These are phyloP conservation scores for Chaetothyriales sp. DNA, from an alignment of 2,329 filamentous ascomycete species.

Conservation along the genomic window DNA sequence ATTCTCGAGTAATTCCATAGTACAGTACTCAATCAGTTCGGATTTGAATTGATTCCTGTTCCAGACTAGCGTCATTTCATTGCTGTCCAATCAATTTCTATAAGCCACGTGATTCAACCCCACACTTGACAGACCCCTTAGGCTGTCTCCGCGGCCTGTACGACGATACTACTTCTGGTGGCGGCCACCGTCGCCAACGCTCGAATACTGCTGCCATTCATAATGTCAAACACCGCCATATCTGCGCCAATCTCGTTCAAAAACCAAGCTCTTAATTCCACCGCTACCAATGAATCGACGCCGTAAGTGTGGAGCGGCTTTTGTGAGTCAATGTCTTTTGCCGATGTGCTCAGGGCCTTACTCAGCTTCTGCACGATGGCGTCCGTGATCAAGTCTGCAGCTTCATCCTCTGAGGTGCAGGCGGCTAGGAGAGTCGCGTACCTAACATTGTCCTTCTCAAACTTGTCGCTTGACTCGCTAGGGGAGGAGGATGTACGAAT, in stretches of 20 bases:
- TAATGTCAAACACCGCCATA: conserved; percentile 20
- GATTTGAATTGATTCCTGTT: not conserved
- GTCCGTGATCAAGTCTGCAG: not conserved
- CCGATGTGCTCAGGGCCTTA: conserved; percentile 1
- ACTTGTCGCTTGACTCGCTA: not conserved
- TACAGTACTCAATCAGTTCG: no score
- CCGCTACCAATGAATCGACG: conserved; percentile 20
- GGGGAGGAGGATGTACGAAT: no score
- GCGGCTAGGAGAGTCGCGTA: conserved; percentile 4
- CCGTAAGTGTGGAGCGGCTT: conserved; percentile 12
- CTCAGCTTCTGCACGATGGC: conserved; percentile 4
- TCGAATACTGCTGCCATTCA: no score
- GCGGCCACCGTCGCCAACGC: no score
- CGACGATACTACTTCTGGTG: no score
- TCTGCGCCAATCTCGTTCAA: conserved; percentile 19
- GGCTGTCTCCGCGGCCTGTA: no score
- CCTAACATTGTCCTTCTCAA: not conserved
- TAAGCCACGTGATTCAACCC: no score
- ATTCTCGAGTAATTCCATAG: no score
- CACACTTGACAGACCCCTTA: no score
- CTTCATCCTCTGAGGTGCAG: not conserved
- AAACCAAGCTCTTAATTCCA: conserved; percentile 20
- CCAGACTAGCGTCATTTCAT: no score
- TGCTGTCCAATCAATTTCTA: no score
- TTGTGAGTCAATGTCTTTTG: conserved; percentile 13